These are phyloP conservation scores for Fusarium domesticum DNA, from an alignment of 2,329 filamentous ascomycete species.

Conservation along the genomic window DNA sequence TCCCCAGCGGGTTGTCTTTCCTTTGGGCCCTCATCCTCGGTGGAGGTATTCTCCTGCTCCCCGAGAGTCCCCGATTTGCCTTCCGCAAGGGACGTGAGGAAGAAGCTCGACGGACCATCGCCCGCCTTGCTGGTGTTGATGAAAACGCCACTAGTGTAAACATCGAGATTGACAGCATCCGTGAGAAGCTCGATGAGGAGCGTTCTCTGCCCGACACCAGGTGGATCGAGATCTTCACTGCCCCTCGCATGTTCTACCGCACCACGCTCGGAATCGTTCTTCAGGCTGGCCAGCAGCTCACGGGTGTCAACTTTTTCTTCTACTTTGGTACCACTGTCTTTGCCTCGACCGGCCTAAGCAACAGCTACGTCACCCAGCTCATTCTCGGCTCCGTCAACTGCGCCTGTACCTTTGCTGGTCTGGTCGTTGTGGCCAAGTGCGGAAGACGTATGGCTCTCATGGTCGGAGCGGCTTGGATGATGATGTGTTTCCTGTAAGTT, in stretches of 20 bases:
- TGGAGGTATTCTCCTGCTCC: conserved; percentile 49
- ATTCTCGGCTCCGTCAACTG: conserved; percentile 68
- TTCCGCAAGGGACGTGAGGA: conserved; percentile 46
- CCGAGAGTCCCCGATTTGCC: conserved; percentile 53
- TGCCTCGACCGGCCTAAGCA: conserved; percentile 58
- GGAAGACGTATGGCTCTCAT: conserved; percentile 64
- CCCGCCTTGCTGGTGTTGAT: conserved; percentile 43
- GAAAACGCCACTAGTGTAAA: conserved; percentile 41
- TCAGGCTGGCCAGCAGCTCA: conserved; percentile 65
- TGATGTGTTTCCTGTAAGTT: conserved; percentile 47
- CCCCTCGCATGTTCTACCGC: conserved; percentile 63
- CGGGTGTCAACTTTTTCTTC: conserved; percentile 60
- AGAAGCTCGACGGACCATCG: conserved; percentile 49
- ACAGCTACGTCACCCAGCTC: conserved; percentile 66
- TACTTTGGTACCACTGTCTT: conserved; percentile 67
- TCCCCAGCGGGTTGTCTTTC: conserved; percentile 57
- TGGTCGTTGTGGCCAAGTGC: conserved; percentile 64
- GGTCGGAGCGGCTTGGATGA: conserved; percentile 60
- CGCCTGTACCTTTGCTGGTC: conserved; percentile 60
- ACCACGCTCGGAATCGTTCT: conserved; percentile 60
- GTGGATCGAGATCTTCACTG: conserved; percentile 63
- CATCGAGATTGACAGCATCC: conserved; percentile 51
- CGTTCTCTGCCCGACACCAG: conserved; percentile 44
- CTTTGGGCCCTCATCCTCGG: conserved; percentile 54
- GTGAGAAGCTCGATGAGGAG: conserved; percentile 48